Evolutionary conservation across 2,329 filamentous ascomycete species (phyloP), one percentile per base, ranked within the genome.

Genomic region (Boeremia lycopersici): DNA sequence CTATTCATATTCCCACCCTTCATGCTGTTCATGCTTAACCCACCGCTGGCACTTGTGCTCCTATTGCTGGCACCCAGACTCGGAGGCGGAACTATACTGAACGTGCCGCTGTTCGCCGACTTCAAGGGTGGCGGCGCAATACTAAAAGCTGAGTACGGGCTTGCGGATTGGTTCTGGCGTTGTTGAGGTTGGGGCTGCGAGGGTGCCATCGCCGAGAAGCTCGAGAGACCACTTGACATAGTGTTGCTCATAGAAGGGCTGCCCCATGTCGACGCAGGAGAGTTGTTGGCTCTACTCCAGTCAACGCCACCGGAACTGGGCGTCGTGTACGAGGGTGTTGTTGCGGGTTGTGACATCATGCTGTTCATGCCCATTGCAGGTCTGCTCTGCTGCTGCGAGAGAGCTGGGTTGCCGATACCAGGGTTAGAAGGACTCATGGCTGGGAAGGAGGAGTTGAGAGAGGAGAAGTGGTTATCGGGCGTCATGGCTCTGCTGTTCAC

Each of bases 151-250:
- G 74, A 71, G 31, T 72, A 76, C 4, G 70, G 69, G 15, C 61
- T 63, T 25, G 70, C 60, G n/a, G 36, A 34, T 30, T 59, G 50
- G 25, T 53, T 54, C 38, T 64, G 60, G 9, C 53, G 38, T 28
- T 62, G 60, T 28, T 62, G 60, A 13, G 59, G 28, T 15, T 66
- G 65, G 17, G 62, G 49, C 5, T 60, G 62, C 15, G 56, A 82
- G 69, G 13, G 81, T 74, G 83, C 83, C 84, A 73, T 84, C 79
- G 52, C 85, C 80, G 51, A 84, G 56, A 74, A 76, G 13, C 79
- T 78, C 0, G 79, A 74, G 6, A 68, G 56, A 4, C 56, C 54
- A 45, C 56, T 61, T 38, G 67, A 34, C 33, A 48, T 55, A 26
- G 40, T 54, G 38, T 52, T 56, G 11, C 50, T 59, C 23, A 55